Percentiles rank a stretch among this genome's conserved stretches.
phyloP scores from a whole-genome alignment of 1,284 basidiomycete species.

The Gymnopus androsaceus region DNA sequence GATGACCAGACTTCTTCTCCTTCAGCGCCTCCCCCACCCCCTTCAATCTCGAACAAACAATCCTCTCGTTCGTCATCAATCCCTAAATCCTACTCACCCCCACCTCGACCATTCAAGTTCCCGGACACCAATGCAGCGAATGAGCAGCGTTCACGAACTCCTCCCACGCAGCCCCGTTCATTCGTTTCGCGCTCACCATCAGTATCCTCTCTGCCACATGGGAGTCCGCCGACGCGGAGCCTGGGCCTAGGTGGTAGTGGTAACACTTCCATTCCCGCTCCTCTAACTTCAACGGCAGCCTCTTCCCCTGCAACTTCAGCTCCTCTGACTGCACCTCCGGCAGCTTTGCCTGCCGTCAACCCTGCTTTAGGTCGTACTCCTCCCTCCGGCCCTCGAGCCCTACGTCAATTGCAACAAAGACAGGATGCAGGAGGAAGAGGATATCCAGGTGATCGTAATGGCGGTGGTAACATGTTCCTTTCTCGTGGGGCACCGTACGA shows the following conservation, averaged over 20 bases:
- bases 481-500: conserved; percentile 24
- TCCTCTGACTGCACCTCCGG: not conserved
- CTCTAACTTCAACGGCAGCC: conserved; percentile 21
- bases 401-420: conserved; percentile 34
- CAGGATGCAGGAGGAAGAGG: conserved; percentile 23
- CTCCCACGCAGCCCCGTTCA: conserved; percentile 50
- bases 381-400: conserved; percentile 57
- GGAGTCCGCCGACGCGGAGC: conserved; percentile 1
- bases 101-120: conserved; percentile 5
- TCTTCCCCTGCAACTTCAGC: too few species aligned
- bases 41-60: conserved; percentile 18
- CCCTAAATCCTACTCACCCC: not conserved
- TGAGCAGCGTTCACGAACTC: conserved; percentile 39
- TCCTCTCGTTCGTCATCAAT: not conserved
- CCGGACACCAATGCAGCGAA: conserved; percentile 23
- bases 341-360: not conserved
- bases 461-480: not conserved
- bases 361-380: conserved; percentile 35
- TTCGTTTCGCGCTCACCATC: conserved; percentile 24
- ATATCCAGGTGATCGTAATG: conserved; percentile 29
- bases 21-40: conserved; percentile 28
- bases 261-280: conserved; percentile 17
- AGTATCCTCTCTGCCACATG: conserved; percentile 20
- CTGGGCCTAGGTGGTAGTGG: not conserved
- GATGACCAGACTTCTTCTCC: not conserved